Base-by-base conservation (phyloP, 2,329 filamentous ascomycete species). In the Alternaria ethzedia region DNA sequence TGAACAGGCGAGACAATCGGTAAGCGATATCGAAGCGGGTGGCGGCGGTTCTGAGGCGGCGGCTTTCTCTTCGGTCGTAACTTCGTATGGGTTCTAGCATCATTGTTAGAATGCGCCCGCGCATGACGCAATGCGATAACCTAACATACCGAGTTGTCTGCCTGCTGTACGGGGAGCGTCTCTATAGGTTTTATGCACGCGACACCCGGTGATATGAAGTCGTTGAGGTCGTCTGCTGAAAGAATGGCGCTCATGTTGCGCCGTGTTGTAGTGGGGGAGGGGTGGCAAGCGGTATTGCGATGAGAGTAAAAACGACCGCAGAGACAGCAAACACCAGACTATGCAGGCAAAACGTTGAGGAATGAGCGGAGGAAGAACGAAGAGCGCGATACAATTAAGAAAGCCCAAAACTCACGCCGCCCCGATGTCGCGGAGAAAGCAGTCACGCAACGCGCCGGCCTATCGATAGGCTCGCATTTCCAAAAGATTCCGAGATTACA, bases 161-260 rank as follows among this genome's bases (percentile, higher is more conserved):
- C 79, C 23, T 87, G 80, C 32, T 87, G 82, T 49, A 68, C 68
- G 3, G 96, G 95, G 13, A 99, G 88, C 3, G 93, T 96, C 81
- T 99, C 96, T 78, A 99, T 87, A 26, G 96, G 96, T 78, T 99
- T 98, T 81, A 99, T 98, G 83, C 96, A 99, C 67, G 96, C 96
- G 76, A 99, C 94, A 66, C 95, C 94, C 13, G 96, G 96, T 61
- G 92, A 96, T 79, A 99, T 99, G 83, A 99, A 99, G 85, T 99
- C 96, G 85, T 99, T 99, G 65, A 99, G 86, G 80, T 97, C 94
- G 84, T 99, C 95, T 75, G 91, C 91, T 60, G 94, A 98, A 75
- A 99, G 91, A 75, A 99, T 99, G 67, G 96, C 96, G 79, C 94
- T 97, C 96, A 99, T 99, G 59, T 63, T 75, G 70, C 67, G 67